Evolutionary conservation across 768 basidiomycete genomes (phyloP).

Genomic region (Leccinum sublutescens): DNA sequence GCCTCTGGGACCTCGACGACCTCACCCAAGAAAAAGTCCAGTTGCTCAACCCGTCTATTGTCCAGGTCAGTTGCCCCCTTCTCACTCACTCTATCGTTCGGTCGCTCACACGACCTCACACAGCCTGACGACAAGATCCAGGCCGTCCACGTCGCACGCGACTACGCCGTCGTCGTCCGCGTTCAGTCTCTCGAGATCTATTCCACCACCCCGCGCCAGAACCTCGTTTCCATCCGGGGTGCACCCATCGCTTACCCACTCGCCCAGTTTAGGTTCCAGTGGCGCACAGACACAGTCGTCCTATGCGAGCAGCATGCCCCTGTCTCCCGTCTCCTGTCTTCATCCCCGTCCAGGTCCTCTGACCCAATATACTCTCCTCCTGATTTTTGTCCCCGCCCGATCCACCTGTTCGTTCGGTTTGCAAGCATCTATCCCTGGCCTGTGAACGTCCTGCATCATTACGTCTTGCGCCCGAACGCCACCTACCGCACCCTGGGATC

Average conservation of each 20-base stretch:
- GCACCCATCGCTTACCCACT: conserved; percentile 41
- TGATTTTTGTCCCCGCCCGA: conserved; percentile 20
- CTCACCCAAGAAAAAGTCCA: conserved; percentile 31
- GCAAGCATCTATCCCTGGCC: conserved; percentile 65
- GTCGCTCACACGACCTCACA: neutral
- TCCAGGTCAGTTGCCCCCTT: conserved; percentile 26
- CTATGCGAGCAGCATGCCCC: conserved; percentile 33
- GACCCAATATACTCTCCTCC: neutral
- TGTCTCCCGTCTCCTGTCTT: neutral
- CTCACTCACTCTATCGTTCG: neutral
- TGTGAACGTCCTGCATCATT: conserved; percentile 66
- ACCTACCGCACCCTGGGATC: conserved; percentile 26
- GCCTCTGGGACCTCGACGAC: conserved; percentile 37
- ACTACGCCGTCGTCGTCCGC: conserved; percentile 48
- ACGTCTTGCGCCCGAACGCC: conserved; percentile 46
- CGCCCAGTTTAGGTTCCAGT: conserved; percentile 49
- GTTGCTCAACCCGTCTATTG: conserved; percentile 36
- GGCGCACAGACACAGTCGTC: conserved; percentile 53
- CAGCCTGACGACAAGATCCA: conserved; percentile 39
- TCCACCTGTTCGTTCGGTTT: conserved; percentile 60
- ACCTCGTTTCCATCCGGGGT: conserved; percentile 13
- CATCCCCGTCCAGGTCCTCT: neutral
- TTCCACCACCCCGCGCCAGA: conserved; percentile 28
- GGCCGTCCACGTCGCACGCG: conserved; percentile 41
- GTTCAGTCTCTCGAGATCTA: conserved; percentile 44